Evolutionary conservation across 768 basidiomycete species (phyloP), one percentile per base, ranked within the genome.

Genomic region (Termitomyces bulborhizus): DNA sequence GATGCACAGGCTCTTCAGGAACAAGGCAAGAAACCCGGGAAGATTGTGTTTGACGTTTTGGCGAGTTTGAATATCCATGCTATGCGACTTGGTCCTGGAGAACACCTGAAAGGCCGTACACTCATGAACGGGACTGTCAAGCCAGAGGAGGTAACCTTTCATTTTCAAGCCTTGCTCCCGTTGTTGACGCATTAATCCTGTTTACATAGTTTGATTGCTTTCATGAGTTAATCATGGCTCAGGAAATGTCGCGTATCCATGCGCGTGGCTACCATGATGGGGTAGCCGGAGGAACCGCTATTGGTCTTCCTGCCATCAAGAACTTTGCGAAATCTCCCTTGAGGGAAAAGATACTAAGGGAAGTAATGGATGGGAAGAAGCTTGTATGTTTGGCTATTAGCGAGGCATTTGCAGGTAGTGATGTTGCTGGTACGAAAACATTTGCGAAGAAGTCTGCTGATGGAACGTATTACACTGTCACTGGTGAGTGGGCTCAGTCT

Each of bases 371-470:
- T 6, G 84, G 81, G 16, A 82, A 84, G 69, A 87, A 87, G 71
- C 82, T 82, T 63, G 85, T 90, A 57, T 82, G 79, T 53, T 73
- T 90, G 26, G 88, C 88, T 51, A 88, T 90, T 57, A 83, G 83
- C 15, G 88, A 90, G 65, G 85, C 88, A 0, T 85, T 83, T 63
- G 88, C 86, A 1, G 86, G 83, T 7, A 81, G 79, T 51, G 88
- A 90, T 57, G 87, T 90, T 13, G 67, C 61, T 60, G 85, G 86
- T 36, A 69, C 86, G 36, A 74, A 76, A 63, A 86, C 85, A 5
- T 77, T 73, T 1, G 88, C 88, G 0, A 77, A 65, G 63, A 79
- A 84, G 65, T 82, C 74, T 16, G 80, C 78, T 45, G 87, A 89
- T 62, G 87, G 86, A 32, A 85, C 81, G 60, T 70, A 78, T 62